Evolutionary conservation across 106 monocot species (phyloP).

Genomic region (Amphibolis antarctica): DNA sequence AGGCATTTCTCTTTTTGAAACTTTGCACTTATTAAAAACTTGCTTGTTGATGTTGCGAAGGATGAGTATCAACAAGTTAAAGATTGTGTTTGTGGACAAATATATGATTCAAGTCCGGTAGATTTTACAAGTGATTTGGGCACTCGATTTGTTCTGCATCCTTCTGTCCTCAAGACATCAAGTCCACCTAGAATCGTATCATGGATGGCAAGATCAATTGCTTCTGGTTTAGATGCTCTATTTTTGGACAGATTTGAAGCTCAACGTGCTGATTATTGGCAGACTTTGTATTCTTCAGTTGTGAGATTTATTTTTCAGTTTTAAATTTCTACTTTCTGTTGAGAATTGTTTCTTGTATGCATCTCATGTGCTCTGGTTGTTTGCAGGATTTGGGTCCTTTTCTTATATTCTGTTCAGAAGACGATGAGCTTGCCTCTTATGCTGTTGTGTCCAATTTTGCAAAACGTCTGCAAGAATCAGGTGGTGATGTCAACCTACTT

Average conservation of each 20-base stretch:
- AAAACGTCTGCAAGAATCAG: slow-evolving; percentile 40
- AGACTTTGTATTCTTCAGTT: slow-evolving; percentile 56
- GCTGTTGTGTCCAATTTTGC: slow-evolving; percentile 40
- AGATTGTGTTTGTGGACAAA: slow-evolving; percentile 71
- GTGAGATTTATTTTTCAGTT: slow-evolving; percentile 17
- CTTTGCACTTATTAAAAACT: neutral
- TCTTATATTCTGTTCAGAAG: slow-evolving; percentile 66
- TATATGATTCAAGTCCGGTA: slow-evolving; percentile 80
- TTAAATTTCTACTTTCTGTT: neutral
- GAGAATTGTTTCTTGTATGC: neutral
- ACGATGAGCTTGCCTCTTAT: slow-evolving; percentile 57
- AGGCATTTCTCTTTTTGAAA: neutral
- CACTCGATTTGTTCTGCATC: slow-evolving; percentile 47
- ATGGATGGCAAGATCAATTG: slow-evolving; percentile 62
- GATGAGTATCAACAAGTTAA: slow-evolving; percentile 55
- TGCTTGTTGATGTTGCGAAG: slow-evolving; percentile 20
- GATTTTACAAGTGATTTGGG: slow-evolving; percentile 83
- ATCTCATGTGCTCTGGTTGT: neutral
- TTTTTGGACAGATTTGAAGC: slow-evolving; percentile 71
- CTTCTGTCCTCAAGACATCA: slow-evolving; percentile 24
- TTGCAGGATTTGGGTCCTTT: slow-evolving; percentile 59
- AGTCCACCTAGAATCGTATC: slow-evolving; percentile 47
- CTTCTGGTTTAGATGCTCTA: slow-evolving; percentile 52
- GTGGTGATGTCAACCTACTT: slow-evolving; percentile 59
- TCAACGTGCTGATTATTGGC: slow-evolving; percentile 71